Percentiles rank a stretch among this genome's conserved stretches.
phyloP scores from a whole-genome alignment of 345 rosid genomes.

The Fremontodendron californicum region DNA sequence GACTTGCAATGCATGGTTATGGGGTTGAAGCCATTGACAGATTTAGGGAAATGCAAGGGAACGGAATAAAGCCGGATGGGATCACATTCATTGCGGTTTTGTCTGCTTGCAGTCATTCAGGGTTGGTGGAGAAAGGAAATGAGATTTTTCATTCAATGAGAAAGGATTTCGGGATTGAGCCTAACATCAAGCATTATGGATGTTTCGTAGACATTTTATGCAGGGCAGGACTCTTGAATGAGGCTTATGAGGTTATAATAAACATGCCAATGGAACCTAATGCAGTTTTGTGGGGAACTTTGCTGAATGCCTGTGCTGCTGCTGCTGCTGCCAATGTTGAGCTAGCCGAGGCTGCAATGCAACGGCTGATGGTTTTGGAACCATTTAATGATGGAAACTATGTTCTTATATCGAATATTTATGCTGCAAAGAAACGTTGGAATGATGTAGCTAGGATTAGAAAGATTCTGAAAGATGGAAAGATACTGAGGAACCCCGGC shows the following conservation, averaged over 20 bases:
- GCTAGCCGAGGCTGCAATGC: slow-evolving; percentile 35
- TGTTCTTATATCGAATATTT: slow-evolving; percentile 43
- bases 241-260: slow-evolving; percentile 37
- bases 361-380: slow-evolving; percentile 31
- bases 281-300: slow-evolving; percentile 42
- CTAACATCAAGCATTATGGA: slow-evolving; percentile 42
- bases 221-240: slow-evolving; percentile 34
- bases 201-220: slow-evolving; percentile 48
- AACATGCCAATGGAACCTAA: slow-evolving; percentile 37
- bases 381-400: slow-evolving; percentile 43
- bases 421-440: slow-evolving; percentile 42
- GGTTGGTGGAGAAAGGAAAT: slow-evolving; percentile 27
- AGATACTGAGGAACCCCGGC: slow-evolving; percentile 27
- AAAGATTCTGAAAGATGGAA: slow-evolving; percentile 27
- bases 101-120: slow-evolving; percentile 24
- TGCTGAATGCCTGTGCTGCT: slow-evolving; percentile 41
- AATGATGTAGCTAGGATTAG: slow-evolving; percentile 34
- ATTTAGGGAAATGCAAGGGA: slow-evolving; percentile 18
- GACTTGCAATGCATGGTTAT: slow-evolving; percentile 31
- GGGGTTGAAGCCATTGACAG: slow-evolving; percentile 22
- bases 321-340: slow-evolving; percentile 25
- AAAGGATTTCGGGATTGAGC: slow-evolving; percentile 22
- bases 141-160: slow-evolving; percentile 19
- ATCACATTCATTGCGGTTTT: slow-evolving; percentile 24
- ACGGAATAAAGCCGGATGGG: slow-evolving; percentile 22